Evolutionary conservation across 73 alveolate species (phyloP).

Genomic region (Paraurostyla sp.): DNA sequence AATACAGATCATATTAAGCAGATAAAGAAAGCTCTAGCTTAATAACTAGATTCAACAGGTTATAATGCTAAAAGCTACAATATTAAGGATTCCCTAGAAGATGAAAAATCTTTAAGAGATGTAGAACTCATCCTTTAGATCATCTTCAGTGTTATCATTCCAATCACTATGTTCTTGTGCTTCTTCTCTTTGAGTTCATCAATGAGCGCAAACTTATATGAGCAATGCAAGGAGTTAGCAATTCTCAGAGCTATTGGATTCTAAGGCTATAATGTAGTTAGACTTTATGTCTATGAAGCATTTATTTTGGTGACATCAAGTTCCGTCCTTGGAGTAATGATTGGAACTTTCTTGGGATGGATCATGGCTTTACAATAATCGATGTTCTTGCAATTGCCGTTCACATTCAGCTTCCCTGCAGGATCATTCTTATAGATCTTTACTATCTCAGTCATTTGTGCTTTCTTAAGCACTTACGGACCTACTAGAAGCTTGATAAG

Average conservation of each 20-base stretch:
- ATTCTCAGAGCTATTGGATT: conserved; percentile 96
- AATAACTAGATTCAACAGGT: conserved; percentile 1
- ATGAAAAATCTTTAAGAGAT: not conserved
- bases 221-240: conserved; percentile 96
- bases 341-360: conserved; percentile 96
- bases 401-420: conserved; percentile 69
- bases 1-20: not conserved
- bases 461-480: conserved; percentile 66
- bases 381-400: conserved; percentile 81
- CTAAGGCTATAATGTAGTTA: conserved; percentile 70
- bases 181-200: conserved; percentile 95
- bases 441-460: conserved; percentile 60
- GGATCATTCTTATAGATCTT: conserved; percentile 29
- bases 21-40: not conserved
- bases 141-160: conserved; percentile 88
- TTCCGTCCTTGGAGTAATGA: conserved; percentile 90
- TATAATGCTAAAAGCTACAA: not conserved
- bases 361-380: conserved; percentile 95
- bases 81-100: not conserved
- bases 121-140: conserved; percentile 53
- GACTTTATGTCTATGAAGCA: conserved; percentile 83
- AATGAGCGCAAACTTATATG: conserved; percentile 96
- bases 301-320: conserved; percentile 91
- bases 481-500: conserved; percentile 73
- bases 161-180: conserved; percentile 92